Conservation (phyloP, 768 basidiomycete species). For the Harrya chromipes region DNA sequence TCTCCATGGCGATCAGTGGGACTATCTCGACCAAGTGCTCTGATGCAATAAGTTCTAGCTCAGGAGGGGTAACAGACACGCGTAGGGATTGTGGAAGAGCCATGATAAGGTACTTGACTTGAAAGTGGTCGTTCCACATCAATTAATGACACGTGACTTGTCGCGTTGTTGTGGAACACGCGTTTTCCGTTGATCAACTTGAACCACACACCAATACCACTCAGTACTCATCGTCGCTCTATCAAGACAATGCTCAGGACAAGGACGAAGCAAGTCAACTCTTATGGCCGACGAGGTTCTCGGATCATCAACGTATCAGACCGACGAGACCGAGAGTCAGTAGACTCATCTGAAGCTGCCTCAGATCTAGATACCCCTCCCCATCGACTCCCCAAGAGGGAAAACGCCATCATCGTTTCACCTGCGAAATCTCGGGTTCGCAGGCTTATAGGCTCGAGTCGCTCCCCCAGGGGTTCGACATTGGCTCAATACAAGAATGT, state of each 20-base stretch:
- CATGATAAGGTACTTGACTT: constrained; percentile 42
- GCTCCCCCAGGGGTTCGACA: constrained; percentile 20
- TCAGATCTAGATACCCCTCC: constrained; percentile 37
- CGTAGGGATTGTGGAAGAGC: constrained; percentile 72
- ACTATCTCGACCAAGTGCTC: constrained; percentile 84
- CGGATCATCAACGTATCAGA: constrained; percentile 54
- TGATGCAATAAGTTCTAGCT: constrained; percentile 85
- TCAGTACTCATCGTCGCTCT: too few species aligned
- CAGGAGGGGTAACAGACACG: constrained; percentile 72
- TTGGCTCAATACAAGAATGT: constrained; percentile 27
- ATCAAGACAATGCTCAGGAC: constrained; percentile 48
- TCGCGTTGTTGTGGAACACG: constrained; percentile 10
- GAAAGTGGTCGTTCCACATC: too few species aligned
- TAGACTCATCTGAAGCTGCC: constrained; percentile 29
- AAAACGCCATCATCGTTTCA: constrained; percentile 26
- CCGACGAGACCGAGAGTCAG: constrained; percentile 25
- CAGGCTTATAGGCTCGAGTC: constrained; percentile 10
- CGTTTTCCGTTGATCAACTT: neutral
- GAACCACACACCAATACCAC: neutral
- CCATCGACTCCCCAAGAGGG: constrained; percentile 12
- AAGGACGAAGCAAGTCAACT: constrained; percentile 61
- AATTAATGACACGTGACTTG: constrained; percentile 20
- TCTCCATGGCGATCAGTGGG: constrained; percentile 87
- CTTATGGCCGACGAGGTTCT: constrained; percentile 61
- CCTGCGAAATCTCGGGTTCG: constrained; percentile 13